Base-by-base conservation (phyloP, 805 yeast species). In the Candida piceae region DNA sequence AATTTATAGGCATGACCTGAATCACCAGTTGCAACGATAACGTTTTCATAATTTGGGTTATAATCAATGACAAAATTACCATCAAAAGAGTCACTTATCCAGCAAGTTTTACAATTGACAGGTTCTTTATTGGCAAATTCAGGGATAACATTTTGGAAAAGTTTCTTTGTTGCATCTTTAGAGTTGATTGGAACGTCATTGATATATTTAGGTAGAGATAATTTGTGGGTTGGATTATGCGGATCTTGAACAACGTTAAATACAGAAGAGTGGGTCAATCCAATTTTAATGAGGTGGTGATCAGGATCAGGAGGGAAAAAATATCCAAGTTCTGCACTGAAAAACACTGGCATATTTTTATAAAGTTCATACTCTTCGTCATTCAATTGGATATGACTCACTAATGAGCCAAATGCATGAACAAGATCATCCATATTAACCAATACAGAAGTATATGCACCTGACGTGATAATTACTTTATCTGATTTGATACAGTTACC, bases 231-330 rank as follows among this genome's bases (percentile, higher is more conserved):
- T 9, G 42, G 41, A 39, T 63, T 52, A 25, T 46, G 42, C 6
- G 62, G 55, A 39, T 63, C 62, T 6, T 40, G 31, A 24, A 44
- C 50, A 1, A 55, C 48, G 31, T 52, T 41, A 15, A 42, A 36
- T 3, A 62, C 52, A 34, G 60, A 66, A 2, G 58, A 49, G 34
- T 44, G 50, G 10, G 58, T 48, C 23, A 63, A 43, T 1, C 66
- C 69, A 22, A 70, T 49, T 42, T 70, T 70, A 47, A 63, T 31
- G n/a, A 43, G 39, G 21, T 51, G 58, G 1, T 63, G 55, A 1
- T 55, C 56, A 7, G 52, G 45, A 43, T 69, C 74, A 10, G 76
- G 75, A 4, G 74, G 72, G 53, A 70, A 70, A 49, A 66, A 67
- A 39, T 68, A 70, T 0, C 75, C 74, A 36, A 46, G 33, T 28